Evolutionary conservation across 139 green algal genomes (phyloP), one percentile per base, ranked within the genome.

Genomic region (Coelastrella sp.): DNA sequence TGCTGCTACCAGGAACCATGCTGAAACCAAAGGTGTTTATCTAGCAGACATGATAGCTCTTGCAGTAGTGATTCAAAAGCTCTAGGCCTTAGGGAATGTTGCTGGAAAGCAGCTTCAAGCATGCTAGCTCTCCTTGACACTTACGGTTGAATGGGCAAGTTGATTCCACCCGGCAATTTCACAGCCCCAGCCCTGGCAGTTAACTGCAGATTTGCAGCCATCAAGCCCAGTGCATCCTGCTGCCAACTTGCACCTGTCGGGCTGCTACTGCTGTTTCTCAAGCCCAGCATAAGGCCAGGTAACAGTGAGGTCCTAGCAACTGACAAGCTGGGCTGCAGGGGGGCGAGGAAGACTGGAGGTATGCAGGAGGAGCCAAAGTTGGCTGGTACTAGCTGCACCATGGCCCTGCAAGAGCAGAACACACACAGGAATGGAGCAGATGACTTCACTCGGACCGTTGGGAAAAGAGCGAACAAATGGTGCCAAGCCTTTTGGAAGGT

Each of bases 171-270:
- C 17, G 82, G 82, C 82, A 87, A n/a, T 65, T 56, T 56, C 13
- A 78, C 65, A 16, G 82, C 65, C 20, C 82, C 82, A 56, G 82
- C 82, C 32, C n/a, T 79, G 32, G 60, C 65, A 8, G 57, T 10
- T 0, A 79, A 54, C 74, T 59, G 74, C 2, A 80, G 61, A 23
- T 20, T 11, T 22, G 23, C 64, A 54, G 23, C 74, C 22, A 60
- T 19, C 11, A 59, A 65, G 5, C 61, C 32, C 7, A 16, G 20
- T 56, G 20, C 65, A 22, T 65, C 22, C 82, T 64, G 65, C 59
- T 86, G 80, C 80, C 80, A 85, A 57, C 79, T 85, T 19, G n/a
- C 22, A n/a, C 57, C 61, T 92, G 89, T 22, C 11, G 83, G 20
- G 60, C 66, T 58, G 5, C 47, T 5, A 47, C 57, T 89, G 58